phyloP scores from a whole-genome alignment of 1,284 basidiomycete species.

The Trametes hirsuta region DNA sequence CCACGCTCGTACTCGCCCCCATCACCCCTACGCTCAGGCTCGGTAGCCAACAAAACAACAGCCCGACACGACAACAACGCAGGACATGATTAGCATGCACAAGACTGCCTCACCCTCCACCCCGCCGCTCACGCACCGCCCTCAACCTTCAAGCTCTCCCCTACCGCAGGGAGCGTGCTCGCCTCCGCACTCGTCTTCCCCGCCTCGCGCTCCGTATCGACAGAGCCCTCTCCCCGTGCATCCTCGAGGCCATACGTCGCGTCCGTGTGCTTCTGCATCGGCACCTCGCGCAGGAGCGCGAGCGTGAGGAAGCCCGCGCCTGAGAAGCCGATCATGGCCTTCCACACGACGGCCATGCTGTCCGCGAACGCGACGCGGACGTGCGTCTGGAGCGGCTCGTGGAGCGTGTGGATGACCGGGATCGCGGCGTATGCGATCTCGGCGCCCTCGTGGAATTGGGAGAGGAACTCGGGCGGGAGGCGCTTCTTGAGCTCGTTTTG shows the following conservation, averaged over 20 bases:
- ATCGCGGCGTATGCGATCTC: constrained; percentile 37
- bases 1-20: too few species aligned
- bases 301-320: constrained; percentile 23
- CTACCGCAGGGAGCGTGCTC: not conserved
- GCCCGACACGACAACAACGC: too few species aligned
- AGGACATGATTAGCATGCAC: not conserved
- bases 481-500: constrained; percentile 19
- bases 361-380: constrained; percentile 35
- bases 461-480: constrained; percentile 15
- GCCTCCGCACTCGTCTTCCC: not conserved
- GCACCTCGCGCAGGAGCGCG: constrained; percentile 10
- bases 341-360: constrained; percentile 34
- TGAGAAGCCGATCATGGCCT: constrained; percentile 29
- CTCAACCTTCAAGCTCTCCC: not conserved
- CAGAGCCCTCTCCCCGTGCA: not conserved
- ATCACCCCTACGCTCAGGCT: too few species aligned
- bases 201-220: not conserved
- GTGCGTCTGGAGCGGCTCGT: constrained; percentile 24
- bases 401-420: constrained; percentile 29
- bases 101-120: not conserved
- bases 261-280: constrained; percentile 13
- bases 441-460: constrained; percentile 24
- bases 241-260: constrained; percentile 3
- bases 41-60: too few species aligned
- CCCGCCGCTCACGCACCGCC: not conserved